Evolutionary conservation across 345 rosid genomes (phyloP).

Genomic region (Kernera saxatilis): DNA sequence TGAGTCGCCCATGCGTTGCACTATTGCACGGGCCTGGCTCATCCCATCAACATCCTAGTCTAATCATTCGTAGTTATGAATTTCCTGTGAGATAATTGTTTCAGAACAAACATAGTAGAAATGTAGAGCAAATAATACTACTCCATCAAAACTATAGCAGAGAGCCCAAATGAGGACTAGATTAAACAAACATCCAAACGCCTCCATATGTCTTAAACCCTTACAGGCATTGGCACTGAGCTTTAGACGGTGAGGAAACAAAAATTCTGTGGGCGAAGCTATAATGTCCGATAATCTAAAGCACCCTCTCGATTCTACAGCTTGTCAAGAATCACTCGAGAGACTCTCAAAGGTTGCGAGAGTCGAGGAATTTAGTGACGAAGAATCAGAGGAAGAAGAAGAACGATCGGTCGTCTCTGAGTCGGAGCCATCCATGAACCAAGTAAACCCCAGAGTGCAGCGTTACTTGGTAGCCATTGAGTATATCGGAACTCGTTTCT

Average conservation of each 20-base stretch:
- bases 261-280: neutral
- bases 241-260: neutral
- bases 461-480: conserved; percentile 84
- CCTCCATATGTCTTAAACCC: neutral
- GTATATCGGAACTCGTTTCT: conserved; percentile 83
- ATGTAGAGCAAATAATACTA: too few relatives aligned
- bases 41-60: neutral
- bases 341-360: conserved; percentile 51
- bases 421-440: conserved; percentile 35
- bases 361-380: conserved; percentile 32
- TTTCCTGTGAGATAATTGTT: too few relatives aligned
- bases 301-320: conserved; percentile 25
- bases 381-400: conserved; percentile 29
- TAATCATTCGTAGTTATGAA: neutral
- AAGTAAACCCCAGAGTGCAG: conserved; percentile 48
- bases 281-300: conserved; percentile 42
- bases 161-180: neutral
- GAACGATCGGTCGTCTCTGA: conserved; percentile 24
- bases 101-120: too few relatives aligned
- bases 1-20: conserved; percentile 27
- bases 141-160: too few relatives aligned
- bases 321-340: conserved; percentile 18
- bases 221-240: neutral
- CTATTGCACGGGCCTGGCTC: conserved; percentile 27
- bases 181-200: neutral